A percentile compares a stretch with the other conserved stretches of the same genome.
phyloP scores from a whole-genome alignment of 306 rosid species.

The Acacia acuminata region DNA sequence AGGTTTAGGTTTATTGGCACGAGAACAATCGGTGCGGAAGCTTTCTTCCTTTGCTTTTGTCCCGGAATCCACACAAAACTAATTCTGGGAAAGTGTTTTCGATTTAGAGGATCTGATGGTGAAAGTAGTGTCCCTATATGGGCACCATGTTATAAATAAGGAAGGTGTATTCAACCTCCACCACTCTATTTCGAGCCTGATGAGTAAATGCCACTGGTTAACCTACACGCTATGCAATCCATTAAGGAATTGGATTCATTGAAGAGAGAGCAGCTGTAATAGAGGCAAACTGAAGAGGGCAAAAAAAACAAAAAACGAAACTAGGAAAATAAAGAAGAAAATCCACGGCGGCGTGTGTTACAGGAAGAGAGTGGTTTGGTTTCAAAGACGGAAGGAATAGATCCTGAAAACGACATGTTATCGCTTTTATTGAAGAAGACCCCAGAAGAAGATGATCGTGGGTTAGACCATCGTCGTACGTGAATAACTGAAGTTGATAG shows the following conservation, averaged over 20 bases:
- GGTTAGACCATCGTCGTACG: constrained; percentile 30
- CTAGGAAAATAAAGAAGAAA: neutral
- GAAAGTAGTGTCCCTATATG: constrained; percentile 37
- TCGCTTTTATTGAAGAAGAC: constrained; percentile 31
- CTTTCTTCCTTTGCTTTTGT: constrained; percentile 31
- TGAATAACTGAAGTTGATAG: constrained; percentile 35
- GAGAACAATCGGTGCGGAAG: constrained; percentile 34
- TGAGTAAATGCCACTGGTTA: constrained; percentile 38
- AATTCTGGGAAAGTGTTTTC: constrained; percentile 8
- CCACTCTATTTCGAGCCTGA: constrained; percentile 32
- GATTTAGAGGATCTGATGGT: constrained; percentile 34
- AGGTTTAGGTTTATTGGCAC: constrained; percentile 38
- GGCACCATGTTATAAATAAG: constrained; percentile 20
- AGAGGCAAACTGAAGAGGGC: neutral
- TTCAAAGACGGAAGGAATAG: constrained; percentile 37
- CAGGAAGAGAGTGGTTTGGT: constrained; percentile 19
- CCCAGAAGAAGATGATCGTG: constrained; percentile 27
- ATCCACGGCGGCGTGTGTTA: neutral
- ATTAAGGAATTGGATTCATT: constrained; percentile 48
- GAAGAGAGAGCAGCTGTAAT: constrained; percentile 24
- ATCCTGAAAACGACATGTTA: constrained; percentile 46
- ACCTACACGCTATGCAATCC: constrained; percentile 41
- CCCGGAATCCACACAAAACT: constrained; percentile 29
- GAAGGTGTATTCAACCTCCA: constrained; percentile 39
- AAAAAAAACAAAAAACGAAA: neutral